Evolutionary conservation across 305 asterid species (phyloP), one percentile per base, ranked within the genome.

Genomic region (Rubia tinctorum): DNA sequence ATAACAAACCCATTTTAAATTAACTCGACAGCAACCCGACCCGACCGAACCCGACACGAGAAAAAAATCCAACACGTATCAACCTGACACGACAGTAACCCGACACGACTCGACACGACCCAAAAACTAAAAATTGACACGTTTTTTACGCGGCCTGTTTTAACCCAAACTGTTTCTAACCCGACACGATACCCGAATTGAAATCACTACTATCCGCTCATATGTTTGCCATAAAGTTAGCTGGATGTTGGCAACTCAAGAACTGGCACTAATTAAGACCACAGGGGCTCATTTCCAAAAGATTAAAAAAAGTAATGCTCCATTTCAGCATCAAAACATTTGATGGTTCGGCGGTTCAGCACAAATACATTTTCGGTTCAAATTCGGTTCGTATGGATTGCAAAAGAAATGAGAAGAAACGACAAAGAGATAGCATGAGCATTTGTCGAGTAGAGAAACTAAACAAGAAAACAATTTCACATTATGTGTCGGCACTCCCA

Each of bases 381-480:
- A 53, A 53, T 4, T 53, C 18, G 7, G 58, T 5, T 1, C 4
- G 9, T 10, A 43, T 43, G 47, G 3, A 17, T 53, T 53, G n/a
- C 39, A 34, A 34, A 22, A 10, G 23, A 53, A 53, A 18, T 17
- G 59, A 53, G 59, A 2, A 53, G 60, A 53, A 53, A 53, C 22
- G 59, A 53, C 22, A 53, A 53, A 53, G 8, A 53, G 60, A 11
- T 18, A 53, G 60, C 65, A 59, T 59, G 65, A 59, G 15, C 30
- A 23, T 59, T 25, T 59, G 65, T 59, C 65, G 64, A 59, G 64
- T 20, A 59, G 25, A 69, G 45, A n/a, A 51, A 17, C 18, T 30
- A 69, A 30, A 10, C 42, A n/a, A 2, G 20, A 45, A 70, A 53
- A 70, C 73, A 69, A 70, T 20, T 62, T 18, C 49, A 53, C 74